Conservation (phyloP, 495 filamentous ascomycete species). For the Annulohypoxylon moriforme region DNA sequence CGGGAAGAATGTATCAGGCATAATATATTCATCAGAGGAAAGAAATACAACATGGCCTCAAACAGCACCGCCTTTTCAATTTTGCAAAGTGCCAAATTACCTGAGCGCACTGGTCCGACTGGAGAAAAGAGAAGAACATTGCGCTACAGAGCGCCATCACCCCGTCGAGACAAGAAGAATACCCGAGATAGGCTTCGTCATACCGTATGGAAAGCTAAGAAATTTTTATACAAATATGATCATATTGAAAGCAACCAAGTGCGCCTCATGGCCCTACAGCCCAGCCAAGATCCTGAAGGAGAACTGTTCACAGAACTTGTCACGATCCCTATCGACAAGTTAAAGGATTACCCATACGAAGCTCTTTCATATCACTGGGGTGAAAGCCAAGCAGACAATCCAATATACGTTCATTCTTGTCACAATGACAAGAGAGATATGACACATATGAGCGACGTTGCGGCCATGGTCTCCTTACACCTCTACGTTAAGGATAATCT, state of each 20-base stretch:
- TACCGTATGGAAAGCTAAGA: background rate
- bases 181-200: background rate
- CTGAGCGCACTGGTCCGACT: background rate
- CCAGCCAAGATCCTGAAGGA: background rate
- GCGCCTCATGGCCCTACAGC: background rate
- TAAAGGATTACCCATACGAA: background rate
- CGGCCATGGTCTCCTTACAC: background rate
- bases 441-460: background rate
- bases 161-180: background rate
- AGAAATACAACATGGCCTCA: background rate
- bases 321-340: background rate
- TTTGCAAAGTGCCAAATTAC: background rate
- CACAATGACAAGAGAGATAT: background rate
- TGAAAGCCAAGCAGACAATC: background rate
- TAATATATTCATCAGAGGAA: no score
- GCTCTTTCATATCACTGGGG: background rate
- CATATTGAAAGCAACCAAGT: background rate
- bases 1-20: background rate
- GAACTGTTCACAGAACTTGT: background rate
- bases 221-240: background rate
- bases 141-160: background rate
- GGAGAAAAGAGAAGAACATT: background rate
- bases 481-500: background rate
- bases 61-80: no score
- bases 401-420: background rate